Percentiles rank a stretch among this genome's conserved stretches.
These are phyloP conservation scores for Umbilicaria muhlenbergii DNA, from an alignment of 495 filamentous ascomycete genomes.

Conservation along the genomic window DNA sequence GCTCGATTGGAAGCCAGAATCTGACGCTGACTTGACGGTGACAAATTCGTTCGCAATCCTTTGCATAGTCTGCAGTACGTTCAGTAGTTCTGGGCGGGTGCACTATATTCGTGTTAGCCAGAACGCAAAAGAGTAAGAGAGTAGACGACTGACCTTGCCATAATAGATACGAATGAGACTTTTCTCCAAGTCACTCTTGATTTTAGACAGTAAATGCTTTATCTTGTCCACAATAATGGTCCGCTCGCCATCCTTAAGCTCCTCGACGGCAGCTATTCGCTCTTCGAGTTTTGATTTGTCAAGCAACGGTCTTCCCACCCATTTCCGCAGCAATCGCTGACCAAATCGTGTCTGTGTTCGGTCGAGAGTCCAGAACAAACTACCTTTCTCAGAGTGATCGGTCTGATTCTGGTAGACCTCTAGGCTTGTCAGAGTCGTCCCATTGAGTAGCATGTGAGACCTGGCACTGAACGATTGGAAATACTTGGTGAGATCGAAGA, in stretches of 20 bases:
- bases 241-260: constrained; percentile 55
- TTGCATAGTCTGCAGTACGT: constrained; percentile 71
- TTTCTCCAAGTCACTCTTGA: constrained; percentile 75
- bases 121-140: background rate
- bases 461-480: constrained; percentile 93
- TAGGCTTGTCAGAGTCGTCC: constrained; percentile 83
- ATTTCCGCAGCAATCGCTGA: constrained; percentile 74
- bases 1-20: constrained; percentile 58
- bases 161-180: constrained; percentile 94
- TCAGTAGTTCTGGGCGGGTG: constrained; percentile 76
- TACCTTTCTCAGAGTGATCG: constrained; percentile 72
- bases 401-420: constrained; percentile 96
- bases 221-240: constrained; percentile 57
- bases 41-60: constrained; percentile 60
- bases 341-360: constrained; percentile 86
- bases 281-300: constrained; percentile 64
- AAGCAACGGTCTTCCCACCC: constrained; percentile 86
- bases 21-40: constrained; percentile 42
- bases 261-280: constrained; percentile 77
- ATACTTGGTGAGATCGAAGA: constrained; percentile 93
- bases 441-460: constrained; percentile 92
- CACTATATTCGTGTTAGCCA: constrained; percentile 36
- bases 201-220: constrained; percentile 48
- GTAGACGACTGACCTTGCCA: constrained; percentile 38
- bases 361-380: constrained; percentile 90